These are phyloP conservation scores for Aureobasidium lini DNA, from an alignment of 2,329 filamentous ascomycete genomes.

Conservation along the genomic window DNA sequence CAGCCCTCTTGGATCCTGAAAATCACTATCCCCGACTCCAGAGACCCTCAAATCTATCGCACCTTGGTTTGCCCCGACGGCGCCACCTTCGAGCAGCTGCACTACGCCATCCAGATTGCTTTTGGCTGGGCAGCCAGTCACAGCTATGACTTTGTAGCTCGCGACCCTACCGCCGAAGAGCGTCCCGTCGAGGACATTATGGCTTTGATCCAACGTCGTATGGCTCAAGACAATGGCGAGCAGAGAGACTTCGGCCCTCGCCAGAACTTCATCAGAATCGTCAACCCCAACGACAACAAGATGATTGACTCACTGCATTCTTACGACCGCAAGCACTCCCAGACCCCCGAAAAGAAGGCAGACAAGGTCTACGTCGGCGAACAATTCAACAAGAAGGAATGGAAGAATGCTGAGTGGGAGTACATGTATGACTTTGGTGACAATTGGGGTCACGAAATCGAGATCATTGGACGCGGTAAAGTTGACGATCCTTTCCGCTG, in stretches of 20 bases:
- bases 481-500: conserved; percentile 19
- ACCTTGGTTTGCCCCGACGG: conserved; percentile 22
- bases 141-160: conserved; percentile 21
- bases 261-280: conserved; percentile 1
- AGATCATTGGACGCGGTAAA: conserved; percentile 18
- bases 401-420: conserved; percentile 12
- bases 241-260: neutral
- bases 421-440: conserved; percentile 26
- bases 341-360: conserved; percentile 17
- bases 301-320: conserved; percentile 15
- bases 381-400: conserved; percentile 17
- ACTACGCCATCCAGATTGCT: conserved; percentile 22
- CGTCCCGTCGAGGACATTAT: neutral
- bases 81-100: conserved; percentile 21
- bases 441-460: conserved; percentile 23
- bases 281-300: conserved; percentile 3
- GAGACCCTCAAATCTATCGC: conserved; percentile 21
- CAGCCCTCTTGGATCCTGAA: conserved; percentile 20
- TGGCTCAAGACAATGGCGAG: neutral
- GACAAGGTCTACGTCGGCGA: conserved; percentile 16
- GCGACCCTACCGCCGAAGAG: conserved; percentile 4
- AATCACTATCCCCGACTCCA: conserved; percentile 18
- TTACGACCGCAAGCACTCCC: conserved; percentile 15
- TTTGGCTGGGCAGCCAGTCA: conserved; percentile 24
- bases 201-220: neutral